Evolutionary conservation across 176 grass and related monocot species (phyloP).

Genomic region (Leersia perrieri): DNA sequence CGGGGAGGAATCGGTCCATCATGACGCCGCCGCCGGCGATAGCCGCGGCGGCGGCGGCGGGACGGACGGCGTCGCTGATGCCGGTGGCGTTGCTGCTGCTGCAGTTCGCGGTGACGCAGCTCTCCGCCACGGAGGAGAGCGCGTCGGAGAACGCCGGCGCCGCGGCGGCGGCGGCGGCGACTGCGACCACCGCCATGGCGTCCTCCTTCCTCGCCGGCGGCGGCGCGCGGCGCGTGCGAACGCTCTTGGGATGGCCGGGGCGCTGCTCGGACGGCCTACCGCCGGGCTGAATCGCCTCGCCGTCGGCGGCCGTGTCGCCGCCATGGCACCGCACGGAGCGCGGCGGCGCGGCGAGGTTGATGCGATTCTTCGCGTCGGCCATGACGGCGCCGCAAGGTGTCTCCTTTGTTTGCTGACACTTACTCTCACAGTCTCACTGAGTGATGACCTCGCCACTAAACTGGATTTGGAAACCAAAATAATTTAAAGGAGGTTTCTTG

Average conservation of each 20-base stretch:
- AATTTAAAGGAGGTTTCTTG: neutral
- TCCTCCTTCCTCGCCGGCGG: neutral
- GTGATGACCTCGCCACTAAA: neutral
- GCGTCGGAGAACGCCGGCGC: slow-evolving; percentile 82
- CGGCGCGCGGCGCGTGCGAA: slow-evolving; percentile 49
- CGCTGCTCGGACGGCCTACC: slow-evolving; percentile 36
- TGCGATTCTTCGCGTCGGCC: slow-evolving; percentile 46
- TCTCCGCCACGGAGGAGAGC: slow-evolving; percentile 66
- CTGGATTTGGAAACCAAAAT: slow-evolving; percentile 11
- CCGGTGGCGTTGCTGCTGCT: slow-evolving; percentile 84
- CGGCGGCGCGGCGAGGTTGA: slow-evolving; percentile 73
- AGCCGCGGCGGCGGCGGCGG: neutral
- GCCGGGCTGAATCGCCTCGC: slow-evolving; percentile 1
- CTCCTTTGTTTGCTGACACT: neutral
- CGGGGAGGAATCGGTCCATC: slow-evolving; percentile 76
- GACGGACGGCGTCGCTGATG: slow-evolving; percentile 40
- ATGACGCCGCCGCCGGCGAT: slow-evolving; percentile 44
- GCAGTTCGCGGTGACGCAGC: slow-evolving; percentile 73
- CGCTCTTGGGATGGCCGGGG: slow-evolving; percentile 70
- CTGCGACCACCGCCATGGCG: neutral
- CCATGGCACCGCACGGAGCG: slow-evolving; percentile 56
- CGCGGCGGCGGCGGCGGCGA: too few species aligned
- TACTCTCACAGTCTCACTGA: neutral
- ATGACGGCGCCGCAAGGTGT: neutral
- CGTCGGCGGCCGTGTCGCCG: neutral